Conservation (phyloP, 2,329 filamentous ascomycete genomes). For the Exophiala calicioides region DNA sequence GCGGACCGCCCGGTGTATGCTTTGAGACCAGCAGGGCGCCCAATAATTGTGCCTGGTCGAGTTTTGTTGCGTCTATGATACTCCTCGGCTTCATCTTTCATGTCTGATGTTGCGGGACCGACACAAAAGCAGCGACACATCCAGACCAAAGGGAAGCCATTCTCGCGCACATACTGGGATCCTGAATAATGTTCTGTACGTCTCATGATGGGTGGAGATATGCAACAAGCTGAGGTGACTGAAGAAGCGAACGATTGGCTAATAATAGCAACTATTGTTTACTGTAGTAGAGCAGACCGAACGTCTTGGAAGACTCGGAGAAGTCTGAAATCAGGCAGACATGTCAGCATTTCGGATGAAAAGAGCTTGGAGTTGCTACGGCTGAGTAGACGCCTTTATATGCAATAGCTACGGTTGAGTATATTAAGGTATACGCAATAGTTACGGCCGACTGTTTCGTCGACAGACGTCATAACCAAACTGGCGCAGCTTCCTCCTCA, state of each 20-base stretch:
- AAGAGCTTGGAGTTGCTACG: too few species aligned
- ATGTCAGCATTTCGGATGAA: too few species aligned
- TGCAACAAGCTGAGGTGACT: neutral
- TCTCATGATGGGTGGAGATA: conserved; percentile 4
- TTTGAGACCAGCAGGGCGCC: conserved; percentile 13
- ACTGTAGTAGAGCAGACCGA: too few species aligned
- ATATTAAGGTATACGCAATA: too few species aligned
- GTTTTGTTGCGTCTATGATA: conserved; percentile 11
- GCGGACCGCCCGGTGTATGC: conserved; percentile 12
- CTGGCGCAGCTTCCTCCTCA: too few species aligned
- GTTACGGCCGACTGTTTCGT: too few species aligned
- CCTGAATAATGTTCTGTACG: conserved; percentile 12
- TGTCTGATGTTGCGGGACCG: conserved; percentile 1
- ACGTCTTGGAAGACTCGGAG: too few species aligned
- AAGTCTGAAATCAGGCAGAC: too few species aligned
- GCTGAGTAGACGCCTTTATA: too few species aligned
- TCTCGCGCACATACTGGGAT: conserved; percentile 16
- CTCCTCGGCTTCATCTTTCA: conserved; percentile 13
- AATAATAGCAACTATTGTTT: too few species aligned
- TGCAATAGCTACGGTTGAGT: too few species aligned
- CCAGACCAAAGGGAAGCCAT: conserved; percentile 12
- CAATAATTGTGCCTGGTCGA: conserved; percentile 10
- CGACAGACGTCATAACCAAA: too few species aligned
- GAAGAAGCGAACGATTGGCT: neutral
- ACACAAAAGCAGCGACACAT: conserved; percentile 14